Percentiles rank a stretch among this genome's conserved stretches.
Conservation (phyloP, 306 rosid species). For the Hippophae rhamnoides region DNA sequence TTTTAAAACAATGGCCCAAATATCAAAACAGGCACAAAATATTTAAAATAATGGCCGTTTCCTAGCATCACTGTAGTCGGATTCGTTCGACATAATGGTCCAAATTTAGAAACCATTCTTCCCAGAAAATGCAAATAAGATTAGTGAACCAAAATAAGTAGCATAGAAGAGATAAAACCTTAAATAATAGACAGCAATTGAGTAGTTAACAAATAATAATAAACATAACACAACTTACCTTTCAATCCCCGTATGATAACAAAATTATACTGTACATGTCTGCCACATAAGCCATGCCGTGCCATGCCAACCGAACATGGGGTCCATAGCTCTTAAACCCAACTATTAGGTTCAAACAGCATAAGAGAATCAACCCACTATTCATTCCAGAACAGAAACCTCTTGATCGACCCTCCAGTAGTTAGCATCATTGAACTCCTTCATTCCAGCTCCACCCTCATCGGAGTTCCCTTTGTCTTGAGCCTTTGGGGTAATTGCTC, state of each 20-base stretch:
- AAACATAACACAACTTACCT: conserved; percentile 41
- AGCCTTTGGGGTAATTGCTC: conserved; percentile 44
- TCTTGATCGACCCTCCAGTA: conserved; percentile 99
- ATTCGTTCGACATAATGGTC: too few relatives aligned
- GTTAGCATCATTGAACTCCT: conserved; percentile 92
- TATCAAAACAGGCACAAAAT: too few relatives aligned
- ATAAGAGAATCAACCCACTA: conserved; percentile 20
- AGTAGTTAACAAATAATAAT: conserved; percentile 40
- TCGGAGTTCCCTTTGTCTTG: conserved; percentile 62
- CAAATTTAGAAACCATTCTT: too few relatives aligned
- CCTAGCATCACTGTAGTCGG: too few relatives aligned
- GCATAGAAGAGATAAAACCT: conserved; percentile 42
- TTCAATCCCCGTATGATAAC: conserved; percentile 34
- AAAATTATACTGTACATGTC: conserved; percentile 78
- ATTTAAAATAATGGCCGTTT: too few relatives aligned
- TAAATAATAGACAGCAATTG: conserved; percentile 46
- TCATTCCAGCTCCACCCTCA: conserved; percentile 59
- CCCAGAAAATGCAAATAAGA: too few relatives aligned
- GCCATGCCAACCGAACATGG: conserved; percentile 29
- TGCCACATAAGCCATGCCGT: conserved; percentile 23
- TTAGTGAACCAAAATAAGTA: conserved; percentile 43
- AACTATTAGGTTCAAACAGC: conserved; percentile 32
- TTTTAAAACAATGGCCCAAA: too few relatives aligned
- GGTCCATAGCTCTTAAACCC: conserved; percentile 26
- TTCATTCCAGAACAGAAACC: conserved; percentile 65